These are phyloP conservation scores for Microcyclospora tardicrescens DNA, from an alignment of 2,329 filamentous ascomycete genomes.

Conservation along the genomic window DNA sequence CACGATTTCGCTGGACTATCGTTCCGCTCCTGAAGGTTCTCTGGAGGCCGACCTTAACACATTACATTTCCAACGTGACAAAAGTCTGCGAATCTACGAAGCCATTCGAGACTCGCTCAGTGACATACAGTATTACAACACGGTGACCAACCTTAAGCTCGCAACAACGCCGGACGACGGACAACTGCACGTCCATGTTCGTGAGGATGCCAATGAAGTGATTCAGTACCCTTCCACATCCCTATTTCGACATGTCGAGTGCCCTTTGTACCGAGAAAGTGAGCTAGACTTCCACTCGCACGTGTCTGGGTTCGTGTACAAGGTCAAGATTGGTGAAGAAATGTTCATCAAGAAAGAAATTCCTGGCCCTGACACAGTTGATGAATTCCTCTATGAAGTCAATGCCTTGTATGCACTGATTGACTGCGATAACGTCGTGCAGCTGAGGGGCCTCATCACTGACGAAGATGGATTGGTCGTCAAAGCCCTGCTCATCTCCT, in stretches of 20 bases:
- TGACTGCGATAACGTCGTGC: slow-evolving; percentile 64
- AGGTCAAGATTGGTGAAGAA: slow-evolving; percentile 56
- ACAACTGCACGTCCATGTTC: slow-evolving; percentile 86
- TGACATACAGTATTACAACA: slow-evolving; percentile 94
- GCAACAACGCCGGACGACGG: slow-evolving; percentile 75
- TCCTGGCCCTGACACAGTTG: slow-evolving; percentile 83
- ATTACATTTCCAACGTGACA: slow-evolving; percentile 76
- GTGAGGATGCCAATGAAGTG: slow-evolving; percentile 93
- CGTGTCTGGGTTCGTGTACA: slow-evolving; percentile 95
- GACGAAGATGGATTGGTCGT: slow-evolving; percentile 61
- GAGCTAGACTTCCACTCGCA: slow-evolving; percentile 79
- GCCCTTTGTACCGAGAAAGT: slow-evolving; percentile 51
- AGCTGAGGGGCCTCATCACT: slow-evolving; percentile 76
- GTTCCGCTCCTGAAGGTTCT: slow-evolving; percentile 63
- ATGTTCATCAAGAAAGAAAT: slow-evolving; percentile 95
- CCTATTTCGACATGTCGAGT: slow-evolving; percentile 58
- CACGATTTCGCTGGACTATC: slow-evolving; percentile 88
- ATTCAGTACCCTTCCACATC: slow-evolving; percentile 68
- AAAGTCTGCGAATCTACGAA: slow-evolving; percentile 86
- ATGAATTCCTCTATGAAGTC: slow-evolving; percentile 95
- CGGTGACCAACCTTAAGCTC: slow-evolving; percentile 88
- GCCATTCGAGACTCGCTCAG: slow-evolving; percentile 79
- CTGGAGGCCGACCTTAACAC: slow-evolving; percentile 71
- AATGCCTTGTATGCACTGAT: slow-evolving; percentile 76
- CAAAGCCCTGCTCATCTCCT: slow-evolving; percentile 81